Percentiles rank a stretch among this genome's conserved stretches.
Conservation (phyloP, 192 early-diverging fungal species). For the Coemansia sp. region DNA sequence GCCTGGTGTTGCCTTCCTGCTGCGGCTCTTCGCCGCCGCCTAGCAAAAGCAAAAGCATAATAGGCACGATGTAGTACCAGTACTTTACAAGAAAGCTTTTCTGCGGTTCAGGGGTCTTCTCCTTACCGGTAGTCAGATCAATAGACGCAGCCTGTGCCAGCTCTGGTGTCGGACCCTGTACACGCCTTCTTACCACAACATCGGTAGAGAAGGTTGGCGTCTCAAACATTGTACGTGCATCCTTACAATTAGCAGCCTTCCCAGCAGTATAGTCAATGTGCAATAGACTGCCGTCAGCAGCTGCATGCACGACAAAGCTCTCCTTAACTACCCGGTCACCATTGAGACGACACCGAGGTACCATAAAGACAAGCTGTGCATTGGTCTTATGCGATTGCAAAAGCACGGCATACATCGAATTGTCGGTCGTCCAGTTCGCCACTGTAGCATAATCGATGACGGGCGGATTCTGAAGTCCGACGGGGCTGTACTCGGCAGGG, state of each 20-base stretch:
- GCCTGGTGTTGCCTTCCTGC: slow-evolving; percentile 36
- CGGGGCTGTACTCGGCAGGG: slow-evolving; percentile 25
- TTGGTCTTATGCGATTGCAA: slow-evolving; percentile 20
- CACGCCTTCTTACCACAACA: slow-evolving; percentile 23
- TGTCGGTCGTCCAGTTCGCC: neutral
- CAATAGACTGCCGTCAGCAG: slow-evolving; percentile 19
- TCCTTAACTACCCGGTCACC: slow-evolving; percentile 17
- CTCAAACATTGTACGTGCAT: neutral
- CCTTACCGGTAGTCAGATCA: slow-evolving; percentile 38
- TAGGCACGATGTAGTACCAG: slow-evolving; percentile 57
- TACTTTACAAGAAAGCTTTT: slow-evolving; percentile 60
- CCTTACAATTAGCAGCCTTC: slow-evolving; percentile 21
- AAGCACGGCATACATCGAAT: slow-evolving; percentile 20
- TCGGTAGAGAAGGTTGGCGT: slow-evolving; percentile 11
- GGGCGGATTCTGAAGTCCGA: slow-evolving; percentile 20
- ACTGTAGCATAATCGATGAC: neutral
- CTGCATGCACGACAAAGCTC: slow-evolving; percentile 37
- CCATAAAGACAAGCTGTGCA: slow-evolving; percentile 15
- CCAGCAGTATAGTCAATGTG: slow-evolving; percentile 42
- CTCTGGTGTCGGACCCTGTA: slow-evolving; percentile 25
- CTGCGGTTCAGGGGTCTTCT: slow-evolving; percentile 45
- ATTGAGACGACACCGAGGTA: slow-evolving; percentile 25
- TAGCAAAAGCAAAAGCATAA: slow-evolving; percentile 48
- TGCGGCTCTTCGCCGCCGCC: slow-evolving; percentile 43
- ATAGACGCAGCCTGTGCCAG: slow-evolving; percentile 27